phyloP scores from a whole-genome alignment of 2,329 filamentous ascomycete genomes.

The Huntiella bhutanensis region DNA sequence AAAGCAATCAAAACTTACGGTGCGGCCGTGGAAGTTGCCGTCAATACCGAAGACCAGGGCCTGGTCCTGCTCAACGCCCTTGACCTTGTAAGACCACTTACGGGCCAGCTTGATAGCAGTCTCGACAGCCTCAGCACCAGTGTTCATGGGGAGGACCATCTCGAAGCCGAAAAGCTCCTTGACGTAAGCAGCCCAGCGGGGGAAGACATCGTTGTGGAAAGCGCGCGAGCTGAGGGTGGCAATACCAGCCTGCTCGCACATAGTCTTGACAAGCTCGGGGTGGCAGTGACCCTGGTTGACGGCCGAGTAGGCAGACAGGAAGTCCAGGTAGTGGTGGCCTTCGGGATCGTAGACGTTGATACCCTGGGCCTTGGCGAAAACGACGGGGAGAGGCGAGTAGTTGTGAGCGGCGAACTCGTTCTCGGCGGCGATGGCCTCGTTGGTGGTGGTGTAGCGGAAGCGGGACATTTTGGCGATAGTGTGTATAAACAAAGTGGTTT shows the following conservation, averaged over 20 bases:
- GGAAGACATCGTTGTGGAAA: slow-evolving; percentile 98
- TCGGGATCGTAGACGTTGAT: slow-evolving; percentile 94
- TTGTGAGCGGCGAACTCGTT: slow-evolving; percentile 85
- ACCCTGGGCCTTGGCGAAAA: slow-evolving; percentile 71
- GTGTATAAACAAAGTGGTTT: slow-evolving; percentile 29
- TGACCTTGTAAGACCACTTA: slow-evolving; percentile 96
- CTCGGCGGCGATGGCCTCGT: slow-evolving; percentile 63
- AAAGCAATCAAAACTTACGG: slow-evolving; percentile 35
- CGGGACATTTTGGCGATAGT: slow-evolving; percentile 28
- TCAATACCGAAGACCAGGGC: slow-evolving; percentile 67
- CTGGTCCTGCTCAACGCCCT: slow-evolving; percentile 69
- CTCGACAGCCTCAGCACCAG: slow-evolving; percentile 88
- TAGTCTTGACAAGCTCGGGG: slow-evolving; percentile 78
- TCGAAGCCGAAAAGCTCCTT: slow-evolving; percentile 82
- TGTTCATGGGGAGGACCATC: slow-evolving; percentile 98
- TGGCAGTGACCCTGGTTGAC: slow-evolving; percentile 98
- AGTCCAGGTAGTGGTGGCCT: slow-evolving; percentile 88
- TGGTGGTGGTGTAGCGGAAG: slow-evolving; percentile 61
- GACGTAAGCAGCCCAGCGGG: slow-evolving; percentile 83
- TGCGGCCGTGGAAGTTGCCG: slow-evolving; percentile 94
- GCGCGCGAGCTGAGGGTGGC: slow-evolving; percentile 84
- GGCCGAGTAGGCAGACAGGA: slow-evolving; percentile 91
- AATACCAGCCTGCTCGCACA: slow-evolving; percentile 74
- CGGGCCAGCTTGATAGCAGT: slow-evolving; percentile 89
- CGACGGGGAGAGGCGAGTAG: slow-evolving; percentile 91